Evolutionary conservation across 768 basidiomycete species (phyloP), one percentile per base, ranked within the genome.

Genomic region (Cystobasidium ongulense): DNA sequence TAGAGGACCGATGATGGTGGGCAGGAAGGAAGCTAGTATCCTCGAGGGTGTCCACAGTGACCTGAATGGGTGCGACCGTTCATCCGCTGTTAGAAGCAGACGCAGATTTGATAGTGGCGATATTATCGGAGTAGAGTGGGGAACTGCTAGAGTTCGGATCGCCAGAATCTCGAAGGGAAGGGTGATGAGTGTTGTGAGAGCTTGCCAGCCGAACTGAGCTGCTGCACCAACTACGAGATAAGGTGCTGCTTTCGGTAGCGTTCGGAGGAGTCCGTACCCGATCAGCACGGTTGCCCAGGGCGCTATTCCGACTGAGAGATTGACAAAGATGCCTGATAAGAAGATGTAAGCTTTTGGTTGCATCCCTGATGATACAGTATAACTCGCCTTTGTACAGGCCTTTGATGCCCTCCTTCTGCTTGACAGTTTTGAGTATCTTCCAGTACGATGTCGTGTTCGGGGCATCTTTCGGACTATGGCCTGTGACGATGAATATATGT

Each of bases 141-240:
- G 65, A n/a, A 50, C 46, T 8, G 65, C 65, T 4, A 67, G 50
- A 11, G 65, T 35, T 52, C 65, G 39, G 18, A 67, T 41, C 23
- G 65, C 65, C 33, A 67, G 43, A 18, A 67, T 67, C 50, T 67
- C 65, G 65, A 67, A 67, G 23, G 65, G 65, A 25, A 67, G 43
- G 43, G 46, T 50, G 21, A 50, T 50, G 35, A 67, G 65, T 10
- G 65, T 67, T 38, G 65, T 67, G 21, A 50, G 27, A 52, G 43
- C 65, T 67, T 67, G 65, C 65, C 65, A 67, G 65, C 41, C 65
- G 39, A 67, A 46, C 31, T 67, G 65, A 46, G 65, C 65, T 33
- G 46, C 39, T 3, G 65, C 23, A 10, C 65, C 65, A 5, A 50
- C 29, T 10, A 67, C 39, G 2, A 67, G 65, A 31, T 46, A 67